Evolutionary conservation across 768 basidiomycete species (phyloP), one percentile per base, ranked within the genome.

Genomic region (Leucogyrophana mollusca): DNA sequence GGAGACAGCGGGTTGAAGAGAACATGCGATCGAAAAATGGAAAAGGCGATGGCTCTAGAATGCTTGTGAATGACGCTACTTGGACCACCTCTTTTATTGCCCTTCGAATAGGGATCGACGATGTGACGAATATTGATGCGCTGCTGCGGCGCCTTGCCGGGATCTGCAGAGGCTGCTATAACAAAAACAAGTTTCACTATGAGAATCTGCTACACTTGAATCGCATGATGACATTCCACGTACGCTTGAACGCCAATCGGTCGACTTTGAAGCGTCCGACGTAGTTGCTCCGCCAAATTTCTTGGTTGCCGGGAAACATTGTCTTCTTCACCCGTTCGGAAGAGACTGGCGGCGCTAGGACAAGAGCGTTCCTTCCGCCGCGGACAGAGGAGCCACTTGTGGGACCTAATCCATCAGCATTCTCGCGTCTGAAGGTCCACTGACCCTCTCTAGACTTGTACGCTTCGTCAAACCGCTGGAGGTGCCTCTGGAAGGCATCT

Each of bases 1-100:
- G 53, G 13, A 57, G 57, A 20, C 49, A 25, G 34, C 46, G 35
- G n/a, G 56, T 46, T 3, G 36, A 57, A 58, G n/a, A 59, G 34
- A 17, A 41, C 40, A 44, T 85, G 80, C 45, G 79, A 78, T 37
- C 90, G 79, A 62, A 85, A 83, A 39, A 92, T 79, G 0, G 89
- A 90, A 64, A 90, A 90, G 1, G 87, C 90, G 23, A 78, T 67
- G 3, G 85, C 85, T 45, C 85, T 81, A 1, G 90, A 88, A 59
- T 92, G 90, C 54, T 87, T 88, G 65, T 92, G 90, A 24, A 92
- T 80, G 44, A 85, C 82, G 25, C 79, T 74, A 18, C 73, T 69
- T 0, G 88, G 87, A 1, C 86, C 84, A 25, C 73, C 74, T 24
- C 64, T 66, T 5, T 62, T 66, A 27, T 71, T 73, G 4, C 59